A percentile compares a stretch with the other conserved stretches of the same genome.
Evolutionary conservation across 352 stramenopile species (phyloP).

Genomic region (Thraustochytrium sp.): DNA sequence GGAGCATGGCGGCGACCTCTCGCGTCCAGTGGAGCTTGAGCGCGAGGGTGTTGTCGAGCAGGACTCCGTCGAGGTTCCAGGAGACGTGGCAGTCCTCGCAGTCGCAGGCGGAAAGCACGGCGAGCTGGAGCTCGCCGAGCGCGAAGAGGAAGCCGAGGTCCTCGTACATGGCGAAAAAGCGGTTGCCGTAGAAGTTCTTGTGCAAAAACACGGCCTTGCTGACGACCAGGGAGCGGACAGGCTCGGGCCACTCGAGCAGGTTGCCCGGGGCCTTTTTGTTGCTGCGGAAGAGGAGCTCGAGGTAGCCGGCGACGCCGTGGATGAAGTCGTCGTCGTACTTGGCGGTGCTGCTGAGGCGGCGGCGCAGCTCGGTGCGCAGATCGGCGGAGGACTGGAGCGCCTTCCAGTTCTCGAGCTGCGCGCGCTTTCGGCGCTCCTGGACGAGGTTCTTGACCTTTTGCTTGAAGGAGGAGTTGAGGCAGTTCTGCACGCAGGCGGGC

Average conservation of each 20-base stretch:
- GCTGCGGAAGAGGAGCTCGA: neutral
- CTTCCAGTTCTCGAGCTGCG: slow-evolving; percentile 30
- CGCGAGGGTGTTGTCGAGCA: neutral
- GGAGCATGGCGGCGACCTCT: neutral
- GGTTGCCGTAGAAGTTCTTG: slow-evolving; percentile 5
- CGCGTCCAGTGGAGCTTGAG: slow-evolving; percentile 2
- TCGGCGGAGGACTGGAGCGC: neutral
- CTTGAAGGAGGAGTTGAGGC: slow-evolving; percentile 14
- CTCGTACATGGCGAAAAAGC: neutral
- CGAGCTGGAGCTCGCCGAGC: neutral
- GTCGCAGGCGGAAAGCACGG: neutral
- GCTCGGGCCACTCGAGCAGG: neutral
- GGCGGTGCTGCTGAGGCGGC: neutral
- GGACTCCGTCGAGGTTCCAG: neutral
- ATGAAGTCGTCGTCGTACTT: neutral
- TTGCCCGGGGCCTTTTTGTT: slow-evolving; percentile 5
- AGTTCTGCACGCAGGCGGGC: neutral
- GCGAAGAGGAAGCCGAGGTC: slow-evolving; percentile 20
- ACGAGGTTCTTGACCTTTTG: slow-evolving; percentile 30
- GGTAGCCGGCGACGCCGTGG: neutral
- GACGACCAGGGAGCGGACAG: neutral
- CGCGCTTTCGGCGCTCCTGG: slow-evolving; percentile 4
- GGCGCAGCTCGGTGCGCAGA: neutral
- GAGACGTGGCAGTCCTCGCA: neutral
- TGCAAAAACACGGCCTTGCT: neutral